Evolutionary conservation across 2,329 filamentous ascomycete species (phyloP).

Genomic region (Parasarocladium wereldwijsianum): DNA sequence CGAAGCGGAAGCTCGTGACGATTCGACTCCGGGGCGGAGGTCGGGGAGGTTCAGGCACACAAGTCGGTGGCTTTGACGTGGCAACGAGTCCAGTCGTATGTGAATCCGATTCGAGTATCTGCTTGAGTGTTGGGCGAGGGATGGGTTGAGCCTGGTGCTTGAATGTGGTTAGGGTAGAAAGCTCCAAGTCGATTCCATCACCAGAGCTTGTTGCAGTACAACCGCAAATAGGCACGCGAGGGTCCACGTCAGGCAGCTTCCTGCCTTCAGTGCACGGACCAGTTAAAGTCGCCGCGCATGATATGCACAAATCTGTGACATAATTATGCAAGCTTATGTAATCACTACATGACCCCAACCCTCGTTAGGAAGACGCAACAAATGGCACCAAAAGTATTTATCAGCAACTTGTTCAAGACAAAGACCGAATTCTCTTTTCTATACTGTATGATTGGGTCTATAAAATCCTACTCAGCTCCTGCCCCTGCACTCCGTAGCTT

Average conservation of each 20-base stretch:
- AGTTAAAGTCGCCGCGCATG: not conserved
- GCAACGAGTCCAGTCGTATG: constrained; percentile 1
- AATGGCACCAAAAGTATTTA: too few relatives aligned
- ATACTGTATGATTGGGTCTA: too few relatives aligned
- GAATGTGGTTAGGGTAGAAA: constrained; percentile 6
- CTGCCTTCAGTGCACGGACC: constrained; percentile 17
- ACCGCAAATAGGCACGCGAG: constrained; percentile 13
- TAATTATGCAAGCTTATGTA: too few relatives aligned
- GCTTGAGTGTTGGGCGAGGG: not conserved
- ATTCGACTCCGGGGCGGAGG: constrained; percentile 1
- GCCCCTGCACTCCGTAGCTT: too few relatives aligned
- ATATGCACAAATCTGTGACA: too few relatives aligned
- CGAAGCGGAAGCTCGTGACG: not conserved
- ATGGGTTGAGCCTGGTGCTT: not conserved
- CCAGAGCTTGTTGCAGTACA: constrained; percentile 8
- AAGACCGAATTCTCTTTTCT: too few relatives aligned
- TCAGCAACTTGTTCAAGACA: too few relatives aligned
- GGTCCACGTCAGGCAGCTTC: constrained; percentile 30
- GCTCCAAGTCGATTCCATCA: constrained; percentile 6
- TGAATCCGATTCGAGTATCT: not conserved
- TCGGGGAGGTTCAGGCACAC: constrained; percentile 1
- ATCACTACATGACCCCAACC: too few relatives aligned
- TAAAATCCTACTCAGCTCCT: too few relatives aligned
- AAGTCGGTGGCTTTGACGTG: constrained; percentile 4
- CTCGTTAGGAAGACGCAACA: too few relatives aligned